Evolutionary conservation across 1,284 basidiomycete species (phyloP).

Genomic region (Malassezia japonica): DNA sequence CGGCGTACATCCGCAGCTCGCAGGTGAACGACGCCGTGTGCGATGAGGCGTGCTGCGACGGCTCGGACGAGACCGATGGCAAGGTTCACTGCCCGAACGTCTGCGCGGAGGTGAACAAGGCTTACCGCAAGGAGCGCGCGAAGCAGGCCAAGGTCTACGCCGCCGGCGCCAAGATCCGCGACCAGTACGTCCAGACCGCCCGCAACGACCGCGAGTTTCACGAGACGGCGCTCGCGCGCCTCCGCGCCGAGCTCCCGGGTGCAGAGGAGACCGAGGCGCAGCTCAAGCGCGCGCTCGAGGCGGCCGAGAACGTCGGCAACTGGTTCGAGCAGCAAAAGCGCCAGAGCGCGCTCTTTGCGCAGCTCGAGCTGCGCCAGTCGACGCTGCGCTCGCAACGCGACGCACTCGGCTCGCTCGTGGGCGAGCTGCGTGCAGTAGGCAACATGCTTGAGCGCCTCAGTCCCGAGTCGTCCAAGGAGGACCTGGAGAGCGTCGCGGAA

Average conservation of each 20-base stretch:
- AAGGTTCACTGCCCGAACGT: slow-evolving; percentile 61
- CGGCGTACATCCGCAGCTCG: slow-evolving; percentile 65
- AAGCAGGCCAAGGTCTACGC: slow-evolving; percentile 60
- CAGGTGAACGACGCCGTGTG: slow-evolving; percentile 92
- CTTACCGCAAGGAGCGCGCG: slow-evolving; percentile 59
- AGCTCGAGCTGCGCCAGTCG: slow-evolving; percentile 7
- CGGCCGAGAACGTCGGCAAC: slow-evolving; percentile 24
- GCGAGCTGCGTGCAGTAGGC: slow-evolving; percentile 4
- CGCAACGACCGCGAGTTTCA: slow-evolving; percentile 53
- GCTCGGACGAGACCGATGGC: slow-evolving; percentile 69
- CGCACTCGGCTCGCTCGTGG: not conserved
- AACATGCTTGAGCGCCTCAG: not conserved
- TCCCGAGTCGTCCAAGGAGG: not conserved
- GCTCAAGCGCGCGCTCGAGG: slow-evolving; percentile 20
- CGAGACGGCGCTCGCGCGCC: slow-evolving; percentile 30
- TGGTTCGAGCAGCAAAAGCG: slow-evolving; percentile 12
- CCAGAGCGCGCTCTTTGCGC: slow-evolving; percentile 2
- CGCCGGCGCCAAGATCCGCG: slow-evolving; percentile 68
- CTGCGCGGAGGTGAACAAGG: slow-evolving; percentile 68
- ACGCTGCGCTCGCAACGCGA: not conserved
- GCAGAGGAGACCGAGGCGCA: slow-evolving; percentile 43
- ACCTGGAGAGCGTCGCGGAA: not conserved
- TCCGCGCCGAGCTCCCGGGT: slow-evolving; percentile 61
- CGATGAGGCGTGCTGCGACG: slow-evolving; percentile 90
- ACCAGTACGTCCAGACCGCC: slow-evolving; percentile 72